Percentiles rank a stretch among this genome's conserved stretches.
These are phyloP conservation scores for Saprolegnia parasitica DNA, from an alignment of 352 stramenopile species.

Conservation along the genomic window DNA sequence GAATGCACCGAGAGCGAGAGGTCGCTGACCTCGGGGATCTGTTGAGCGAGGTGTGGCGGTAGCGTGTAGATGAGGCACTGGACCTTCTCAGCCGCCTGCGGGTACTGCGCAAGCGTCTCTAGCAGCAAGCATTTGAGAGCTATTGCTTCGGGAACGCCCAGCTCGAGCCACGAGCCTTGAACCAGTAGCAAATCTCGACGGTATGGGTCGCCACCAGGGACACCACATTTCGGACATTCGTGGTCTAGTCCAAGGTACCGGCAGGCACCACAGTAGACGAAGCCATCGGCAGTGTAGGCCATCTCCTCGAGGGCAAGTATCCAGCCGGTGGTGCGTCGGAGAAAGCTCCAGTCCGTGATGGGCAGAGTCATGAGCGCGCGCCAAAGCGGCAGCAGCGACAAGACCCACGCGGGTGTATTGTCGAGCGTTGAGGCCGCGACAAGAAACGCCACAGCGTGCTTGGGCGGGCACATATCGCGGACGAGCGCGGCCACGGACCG, in stretches of 20 bases:
- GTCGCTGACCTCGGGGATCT: background rate
- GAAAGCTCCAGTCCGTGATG: background rate
- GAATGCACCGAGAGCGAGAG: background rate
- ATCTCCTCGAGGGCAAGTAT: background rate
- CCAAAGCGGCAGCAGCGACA: conserved; percentile 2
- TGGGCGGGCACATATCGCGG: background rate
- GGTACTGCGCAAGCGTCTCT: background rate
- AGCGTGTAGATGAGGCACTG: conserved; percentile 5
- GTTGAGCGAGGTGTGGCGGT: background rate
- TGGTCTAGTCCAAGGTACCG: background rate
- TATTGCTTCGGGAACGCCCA: background rate
- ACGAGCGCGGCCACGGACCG: background rate
- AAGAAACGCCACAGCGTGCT: background rate
- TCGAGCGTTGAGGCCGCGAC: background rate
- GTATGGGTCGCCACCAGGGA: background rate
- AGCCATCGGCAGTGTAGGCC: background rate
- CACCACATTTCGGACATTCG: background rate
- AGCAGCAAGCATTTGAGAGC: background rate
- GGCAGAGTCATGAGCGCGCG: background rate
- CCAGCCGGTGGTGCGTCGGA: background rate
- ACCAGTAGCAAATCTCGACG: background rate
- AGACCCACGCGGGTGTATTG: background rate
- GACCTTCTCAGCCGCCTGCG: background rate
- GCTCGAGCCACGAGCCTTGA: conserved; percentile 4
- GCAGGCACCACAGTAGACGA: conserved; percentile 2